Base-by-base conservation (phyloP, 108 stramenopile species). In the Cyclotella sp. region DNA sequence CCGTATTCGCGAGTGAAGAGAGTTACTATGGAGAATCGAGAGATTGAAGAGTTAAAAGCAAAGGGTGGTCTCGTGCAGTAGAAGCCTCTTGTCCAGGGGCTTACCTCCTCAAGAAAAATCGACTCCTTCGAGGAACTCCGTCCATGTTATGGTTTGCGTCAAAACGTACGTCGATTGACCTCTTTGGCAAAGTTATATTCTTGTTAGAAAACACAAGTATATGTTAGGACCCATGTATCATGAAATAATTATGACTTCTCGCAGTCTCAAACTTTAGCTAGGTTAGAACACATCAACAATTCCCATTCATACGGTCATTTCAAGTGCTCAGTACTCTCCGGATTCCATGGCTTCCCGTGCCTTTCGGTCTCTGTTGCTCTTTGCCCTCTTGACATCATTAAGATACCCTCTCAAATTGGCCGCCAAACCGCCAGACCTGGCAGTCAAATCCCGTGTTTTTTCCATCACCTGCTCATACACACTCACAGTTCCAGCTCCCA, bases 381-480 rank as follows among this genome's bases (percentile, higher is more conserved):
- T 87, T 66, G 93, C 91, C 74, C 88, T 89, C 64, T 82, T 73
- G 30, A 84, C 75, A 54, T 92, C 87, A 67, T 82, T 86, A 79
- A 93, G 66, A 34, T 88, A 52, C 47, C 79, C 84, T 18, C 89
- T 85, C 70, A 95, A 70, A 63, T 81, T 91, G 62, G 85, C 86
- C 42, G 70, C 85, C 80, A 93, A 68, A 9, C 90, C 84, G 2
- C 89, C 91, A 82, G 88, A 87, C 80, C 96, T 78, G 4, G 94
- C 87, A 68, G 93, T 97, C 74, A 98, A 86, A 73, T 98, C 98
- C 74, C 91, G 84, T 18, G 98, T 98, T 78, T 95, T 95, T n/a
- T 97, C 96, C 87, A 98, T 97, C 43, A 98, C 95, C 87, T 97
- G 95, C 60, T 94, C 90, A 79, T 96, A 90, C 3, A 95, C 83